Base-by-base conservation (phyloP, 2,329 filamentous ascomycete species). In the Emericellopsis cladophorae region DNA sequence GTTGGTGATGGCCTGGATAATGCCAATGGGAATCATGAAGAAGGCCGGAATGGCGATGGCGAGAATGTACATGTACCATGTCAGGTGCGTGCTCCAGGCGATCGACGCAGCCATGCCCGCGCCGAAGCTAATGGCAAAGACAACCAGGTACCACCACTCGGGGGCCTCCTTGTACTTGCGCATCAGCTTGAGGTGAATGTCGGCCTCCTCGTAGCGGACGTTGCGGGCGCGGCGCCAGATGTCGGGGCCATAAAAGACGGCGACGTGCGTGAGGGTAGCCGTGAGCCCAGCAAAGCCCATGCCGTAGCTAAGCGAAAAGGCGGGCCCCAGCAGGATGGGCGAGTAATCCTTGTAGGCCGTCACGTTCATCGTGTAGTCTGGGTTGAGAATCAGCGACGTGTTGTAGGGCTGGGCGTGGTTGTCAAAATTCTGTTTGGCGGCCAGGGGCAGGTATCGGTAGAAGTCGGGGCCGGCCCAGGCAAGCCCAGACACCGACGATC, bases 41-140 rank as follows among this genome's bases (percentile, higher is more conserved):
- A 68, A 58, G 42, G 76, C 72, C 0, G 80, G 74, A 43, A 86
- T 78, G 40, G 69, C 60, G 4, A 86, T 68, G 4, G 81, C 69
- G 6, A 87, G 57, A 36, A 86, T 55, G 49, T 85, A 84, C 0
- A 76, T 75, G 81, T 81, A 87, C 80, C 80, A 84, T 2, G 69
- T 67, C 45, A 85, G 61, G 45, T 83, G 78, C 3, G 83, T 85
- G 0, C 75, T 73, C 50, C 76, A 85, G 1, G 62, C 70, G 9
- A 79, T 59, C 4, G 75, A 65, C 2, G 74, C 71, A 22, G 70
- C 51, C 44, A 78, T 68, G 16, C 71, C 73, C 5, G 4, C 47
- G 57, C 2, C 78, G 63, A 58, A 76, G 70, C 72, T 73, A 21
- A 43, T 14, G 18, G 18, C 21, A 23, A 53, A 64, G 15, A 73